These are phyloP conservation scores for Citrus trifoliata DNA, from an alignment of 345 rosid species.

Conservation along the genomic window DNA sequence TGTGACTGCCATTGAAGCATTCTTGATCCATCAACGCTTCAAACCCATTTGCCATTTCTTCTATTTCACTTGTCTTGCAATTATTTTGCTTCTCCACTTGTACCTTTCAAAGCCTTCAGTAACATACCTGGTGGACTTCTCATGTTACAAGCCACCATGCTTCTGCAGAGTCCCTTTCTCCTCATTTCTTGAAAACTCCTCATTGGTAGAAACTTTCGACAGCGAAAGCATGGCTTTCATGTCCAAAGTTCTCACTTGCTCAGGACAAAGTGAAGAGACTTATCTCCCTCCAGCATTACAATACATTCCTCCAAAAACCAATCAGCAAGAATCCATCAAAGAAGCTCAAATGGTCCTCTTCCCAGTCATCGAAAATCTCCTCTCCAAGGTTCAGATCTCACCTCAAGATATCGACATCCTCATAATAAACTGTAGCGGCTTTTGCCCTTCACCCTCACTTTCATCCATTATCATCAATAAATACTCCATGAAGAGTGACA, in stretches of 20 bases:
- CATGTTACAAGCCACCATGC: slow-evolving; percentile 46
- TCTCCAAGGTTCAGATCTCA: slow-evolving; percentile 36
- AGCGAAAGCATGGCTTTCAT: slow-evolving; percentile 44
- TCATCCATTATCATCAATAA: slow-evolving; percentile 46
- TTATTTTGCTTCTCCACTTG: background rate
- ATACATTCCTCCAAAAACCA: slow-evolving; percentile 45
- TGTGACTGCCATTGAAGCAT: slow-evolving; percentile 1
- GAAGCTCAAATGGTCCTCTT: slow-evolving; percentile 51
- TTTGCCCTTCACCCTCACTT: slow-evolving; percentile 55
- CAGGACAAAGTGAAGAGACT: slow-evolving; percentile 47
- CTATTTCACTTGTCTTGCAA: slow-evolving; percentile 4
- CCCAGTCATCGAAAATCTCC: slow-evolving; percentile 43
- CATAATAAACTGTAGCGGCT: slow-evolving; percentile 50
- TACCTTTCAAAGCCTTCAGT: slow-evolving; percentile 15
- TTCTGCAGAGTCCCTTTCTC: slow-evolving; percentile 38
- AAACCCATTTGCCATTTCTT: slow-evolving; percentile 19
- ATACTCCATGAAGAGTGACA: slow-evolving; percentile 39
- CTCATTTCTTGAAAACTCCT: slow-evolving; percentile 37
- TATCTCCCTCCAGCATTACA: slow-evolving; percentile 58
- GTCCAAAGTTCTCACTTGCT: slow-evolving; percentile 47
- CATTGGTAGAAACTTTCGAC: slow-evolving; percentile 34
- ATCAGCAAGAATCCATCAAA: slow-evolving; percentile 30
- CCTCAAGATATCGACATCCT: slow-evolving; percentile 44
- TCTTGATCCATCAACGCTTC: slow-evolving; percentile 11
- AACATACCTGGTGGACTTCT: slow-evolving; percentile 50